These are phyloP conservation scores for Pisolithus thermaeus DNA, from an alignment of 1,284 basidiomycete species.

Conservation along the genomic window DNA sequence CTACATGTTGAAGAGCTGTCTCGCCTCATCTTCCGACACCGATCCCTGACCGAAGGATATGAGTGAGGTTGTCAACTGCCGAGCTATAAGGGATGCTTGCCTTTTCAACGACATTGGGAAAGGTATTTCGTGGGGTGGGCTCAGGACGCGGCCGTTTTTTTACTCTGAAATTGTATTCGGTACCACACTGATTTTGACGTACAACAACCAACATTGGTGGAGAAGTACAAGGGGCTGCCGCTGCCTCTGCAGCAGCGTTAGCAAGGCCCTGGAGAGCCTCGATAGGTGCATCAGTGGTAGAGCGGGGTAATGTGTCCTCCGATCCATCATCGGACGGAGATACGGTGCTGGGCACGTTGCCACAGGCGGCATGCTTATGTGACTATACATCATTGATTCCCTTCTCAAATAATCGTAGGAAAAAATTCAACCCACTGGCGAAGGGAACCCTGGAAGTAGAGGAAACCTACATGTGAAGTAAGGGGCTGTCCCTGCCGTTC, in stretches of 20 bases:
- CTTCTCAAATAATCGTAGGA: neutral
- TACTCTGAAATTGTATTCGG: constrained; percentile 40
- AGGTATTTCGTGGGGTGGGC: constrained; percentile 79
- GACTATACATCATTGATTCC: constrained; percentile 40
- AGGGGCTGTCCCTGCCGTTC: neutral
- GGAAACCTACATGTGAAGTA: constrained; percentile 49
- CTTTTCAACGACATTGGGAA: constrained; percentile 81
- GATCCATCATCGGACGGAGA: constrained; percentile 85
- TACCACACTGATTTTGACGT: constrained; percentile 8
- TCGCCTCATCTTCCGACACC: constrained; percentile 70
- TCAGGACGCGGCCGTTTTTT: constrained; percentile 86
- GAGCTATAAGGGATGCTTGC: constrained; percentile 28
- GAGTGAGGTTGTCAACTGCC: constrained; percentile 1
- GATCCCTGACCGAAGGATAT: constrained; percentile 48
- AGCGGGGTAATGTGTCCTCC: constrained; percentile 77
- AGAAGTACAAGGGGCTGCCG: constrained; percentile 56
- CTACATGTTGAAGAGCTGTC: constrained; percentile 79
- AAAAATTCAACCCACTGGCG: constrained; percentile 54
- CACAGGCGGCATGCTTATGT: constrained; percentile 87
- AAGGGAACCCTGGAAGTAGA: constrained; percentile 82
- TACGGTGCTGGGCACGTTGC: constrained; percentile 76
- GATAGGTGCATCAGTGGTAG: constrained; percentile 83
- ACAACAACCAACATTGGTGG: constrained; percentile 20
- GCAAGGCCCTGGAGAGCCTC: constrained; percentile 89
- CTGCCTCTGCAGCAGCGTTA: constrained; percentile 89